These are phyloP conservation scores for Xylariales sp. DNA, from an alignment of 2,329 filamentous ascomycete genomes.

Conservation along the genomic window DNA sequence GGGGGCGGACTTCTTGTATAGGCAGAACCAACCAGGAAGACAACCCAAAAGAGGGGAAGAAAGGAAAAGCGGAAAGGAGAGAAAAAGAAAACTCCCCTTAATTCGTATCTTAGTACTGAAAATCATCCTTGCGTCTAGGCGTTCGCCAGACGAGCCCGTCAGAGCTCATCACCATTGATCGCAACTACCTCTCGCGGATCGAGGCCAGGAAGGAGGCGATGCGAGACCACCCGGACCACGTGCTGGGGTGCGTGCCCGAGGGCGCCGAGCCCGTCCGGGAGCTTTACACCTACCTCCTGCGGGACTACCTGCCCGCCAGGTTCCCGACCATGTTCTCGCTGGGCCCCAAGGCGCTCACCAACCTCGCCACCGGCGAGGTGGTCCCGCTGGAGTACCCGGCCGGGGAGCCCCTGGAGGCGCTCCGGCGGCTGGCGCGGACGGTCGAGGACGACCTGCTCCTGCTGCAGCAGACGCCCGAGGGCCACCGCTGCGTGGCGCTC, in stretches of 20 bases:
- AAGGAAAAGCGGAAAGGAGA: too few species aligned
- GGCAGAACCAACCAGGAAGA: too few species aligned
- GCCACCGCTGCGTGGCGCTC: slow-evolving; percentile 43
- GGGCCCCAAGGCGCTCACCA: slow-evolving; percentile 28
- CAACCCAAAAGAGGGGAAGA: too few species aligned
- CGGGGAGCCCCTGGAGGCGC: slow-evolving; percentile 20
- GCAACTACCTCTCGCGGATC: slow-evolving; percentile 42
- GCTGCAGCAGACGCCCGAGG: slow-evolving; percentile 33
- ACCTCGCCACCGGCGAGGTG: slow-evolving; percentile 29
- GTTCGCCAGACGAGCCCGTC: slow-evolving; percentile 38
- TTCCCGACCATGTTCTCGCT: slow-evolving; percentile 44
- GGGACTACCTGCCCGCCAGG: slow-evolving; percentile 40
- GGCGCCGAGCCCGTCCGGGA: slow-evolving; percentile 41
- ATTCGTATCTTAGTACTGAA: too few species aligned
- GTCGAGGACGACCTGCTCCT: slow-evolving; percentile 54
- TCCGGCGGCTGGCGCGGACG: slow-evolving; percentile 41
- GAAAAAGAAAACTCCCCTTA: too few species aligned
- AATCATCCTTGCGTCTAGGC: slow-evolving; percentile 24
- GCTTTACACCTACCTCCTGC: slow-evolving; percentile 42
- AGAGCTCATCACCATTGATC: slow-evolving; percentile 49
- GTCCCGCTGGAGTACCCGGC: slow-evolving; percentile 13
- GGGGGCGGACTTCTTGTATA: too few species aligned
- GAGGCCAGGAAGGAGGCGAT: slow-evolving; percentile 34
- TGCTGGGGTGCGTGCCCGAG: slow-evolving; percentile 35
- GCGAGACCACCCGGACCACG: slow-evolving; percentile 28